Percentiles rank a stretch among this genome's conserved stretches.
phyloP scores from a whole-genome alignment of 2,329 filamentous ascomycete genomes.

The Fusarium sp. region DNA sequence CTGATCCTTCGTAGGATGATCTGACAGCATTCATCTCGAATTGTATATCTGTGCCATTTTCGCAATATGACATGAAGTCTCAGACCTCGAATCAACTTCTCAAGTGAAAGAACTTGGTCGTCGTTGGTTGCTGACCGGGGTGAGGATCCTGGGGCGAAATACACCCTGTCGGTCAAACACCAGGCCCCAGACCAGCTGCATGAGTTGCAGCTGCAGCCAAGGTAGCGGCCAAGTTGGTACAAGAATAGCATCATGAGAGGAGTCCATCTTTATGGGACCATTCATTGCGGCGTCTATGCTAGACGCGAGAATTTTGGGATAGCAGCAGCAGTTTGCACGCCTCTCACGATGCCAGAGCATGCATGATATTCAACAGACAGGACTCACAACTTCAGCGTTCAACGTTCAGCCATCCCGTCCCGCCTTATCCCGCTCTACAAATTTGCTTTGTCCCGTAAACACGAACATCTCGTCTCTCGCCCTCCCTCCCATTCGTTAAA shows the following conservation, averaged over 20 bases:
- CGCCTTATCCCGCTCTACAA: conserved; percentile 11
- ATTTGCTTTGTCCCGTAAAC: conserved; percentile 30
- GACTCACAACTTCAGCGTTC: neutral
- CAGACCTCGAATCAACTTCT: conserved; percentile 31
- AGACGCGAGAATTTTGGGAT: conserved; percentile 23
- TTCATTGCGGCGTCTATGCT: conserved; percentile 32
- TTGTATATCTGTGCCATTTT: conserved; percentile 4
- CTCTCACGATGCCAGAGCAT: conserved; percentile 1
- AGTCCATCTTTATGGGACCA: conserved; percentile 4
- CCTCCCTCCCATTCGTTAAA: conserved; percentile 39
- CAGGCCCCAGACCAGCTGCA: conserved; percentile 39
- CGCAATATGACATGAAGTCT: conserved; percentile 4
- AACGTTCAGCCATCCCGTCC: conserved; percentile 18
- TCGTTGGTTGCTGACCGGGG: conserved; percentile 29
- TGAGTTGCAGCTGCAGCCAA: conserved; percentile 30
- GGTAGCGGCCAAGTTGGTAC: conserved; percentile 17
- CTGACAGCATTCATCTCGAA: conserved; percentile 21
- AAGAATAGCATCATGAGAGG: conserved; percentile 38
- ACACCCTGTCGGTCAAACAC: conserved; percentile 16
- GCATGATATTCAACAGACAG: neutral
- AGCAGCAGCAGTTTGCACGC: neutral
- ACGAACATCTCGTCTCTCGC: neutral
- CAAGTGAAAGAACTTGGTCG: conserved; percentile 11
- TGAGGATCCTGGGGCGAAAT: conserved; percentile 31
- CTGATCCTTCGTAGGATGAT: conserved; percentile 28